Evolutionary conservation across 192 early-diverging fungal species (phyloP).

Genomic region (Chytriomyces hyalinus): DNA sequence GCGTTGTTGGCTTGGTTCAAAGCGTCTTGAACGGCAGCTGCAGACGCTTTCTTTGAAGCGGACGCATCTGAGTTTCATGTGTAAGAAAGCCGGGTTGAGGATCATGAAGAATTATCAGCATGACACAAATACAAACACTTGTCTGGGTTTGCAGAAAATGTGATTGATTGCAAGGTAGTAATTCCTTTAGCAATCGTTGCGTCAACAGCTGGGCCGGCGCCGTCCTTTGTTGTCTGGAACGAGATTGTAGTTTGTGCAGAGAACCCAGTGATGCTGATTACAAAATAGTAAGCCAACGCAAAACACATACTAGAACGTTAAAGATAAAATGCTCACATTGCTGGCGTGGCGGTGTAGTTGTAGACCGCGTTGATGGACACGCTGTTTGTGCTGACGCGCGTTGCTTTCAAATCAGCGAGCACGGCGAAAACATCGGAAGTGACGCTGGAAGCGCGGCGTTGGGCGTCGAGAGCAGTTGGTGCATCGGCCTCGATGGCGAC

Average conservation of each 20-base stretch:
- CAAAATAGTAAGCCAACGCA: not conserved
- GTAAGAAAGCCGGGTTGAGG: too few species aligned
- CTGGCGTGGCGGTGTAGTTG: not conserved
- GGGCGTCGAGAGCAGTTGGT: not conserved
- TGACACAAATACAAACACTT: not conserved
- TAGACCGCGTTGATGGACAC: not conserved
- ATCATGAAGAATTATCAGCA: not conserved
- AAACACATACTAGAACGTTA: not conserved
- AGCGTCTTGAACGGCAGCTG: not conserved
- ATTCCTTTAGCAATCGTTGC: not conserved
- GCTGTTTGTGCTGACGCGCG: not conserved
- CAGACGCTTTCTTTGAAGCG: not conserved
- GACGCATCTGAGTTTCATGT: too few species aligned
- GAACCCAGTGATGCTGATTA: not conserved
- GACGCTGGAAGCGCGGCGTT: not conserved
- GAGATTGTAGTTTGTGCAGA: not conserved
- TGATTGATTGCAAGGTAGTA: not conserved
- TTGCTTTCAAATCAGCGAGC: not conserved
- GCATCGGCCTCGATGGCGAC: not conserved
- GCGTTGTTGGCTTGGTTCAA: not conserved
- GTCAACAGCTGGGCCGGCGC: not conserved
- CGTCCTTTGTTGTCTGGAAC: not conserved
- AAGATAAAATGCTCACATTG: not conserved
- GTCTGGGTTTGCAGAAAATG: not conserved
- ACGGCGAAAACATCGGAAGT: not conserved